Percentiles rank a stretch among this genome's conserved stretches.
phyloP scores from a whole-genome alignment of 2,329 filamentous ascomycete genomes.

The Penicillium sp. region DNA sequence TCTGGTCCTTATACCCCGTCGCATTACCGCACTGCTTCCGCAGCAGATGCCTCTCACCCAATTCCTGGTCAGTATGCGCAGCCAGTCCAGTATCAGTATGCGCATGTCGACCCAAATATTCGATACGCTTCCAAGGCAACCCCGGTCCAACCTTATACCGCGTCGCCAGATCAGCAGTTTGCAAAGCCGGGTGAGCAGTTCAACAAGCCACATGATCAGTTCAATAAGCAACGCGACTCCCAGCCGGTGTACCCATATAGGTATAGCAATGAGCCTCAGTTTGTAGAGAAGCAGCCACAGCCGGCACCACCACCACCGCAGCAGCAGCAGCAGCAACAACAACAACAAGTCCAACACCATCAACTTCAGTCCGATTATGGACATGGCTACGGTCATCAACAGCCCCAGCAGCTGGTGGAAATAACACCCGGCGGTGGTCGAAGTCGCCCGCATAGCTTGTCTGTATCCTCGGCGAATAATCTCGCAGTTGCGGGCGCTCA shows the following conservation, averaged over 20 bases:
- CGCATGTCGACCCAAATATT: constrained; percentile 44
- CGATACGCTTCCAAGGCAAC: constrained; percentile 42
- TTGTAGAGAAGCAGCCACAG: constrained; percentile 12
- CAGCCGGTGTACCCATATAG: constrained; percentile 27
- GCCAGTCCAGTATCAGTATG: constrained; percentile 43
- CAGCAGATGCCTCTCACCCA: constrained; percentile 26
- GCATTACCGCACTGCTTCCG: constrained; percentile 40
- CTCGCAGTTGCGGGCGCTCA: constrained; percentile 41
- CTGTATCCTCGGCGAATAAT: constrained; percentile 45
- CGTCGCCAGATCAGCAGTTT: constrained; percentile 34
- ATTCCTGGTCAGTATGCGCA: constrained; percentile 35
- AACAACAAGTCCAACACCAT: constrained; percentile 7
- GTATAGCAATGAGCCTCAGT: constrained; percentile 29
- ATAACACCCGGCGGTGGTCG: constrained; percentile 38
- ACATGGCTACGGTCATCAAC: constrained; percentile 3
- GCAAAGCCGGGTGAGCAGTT: constrained; percentile 19
- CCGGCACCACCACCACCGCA: not conserved
- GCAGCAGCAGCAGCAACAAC: constrained; percentile 7
- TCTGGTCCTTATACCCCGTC: constrained; percentile 26
- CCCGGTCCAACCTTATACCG: constrained; percentile 30
- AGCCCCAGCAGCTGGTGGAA: constrained; percentile 39
- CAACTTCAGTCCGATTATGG: constrained; percentile 4
- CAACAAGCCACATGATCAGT: constrained; percentile 17
- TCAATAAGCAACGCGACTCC: constrained; percentile 21
- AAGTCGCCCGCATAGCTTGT: constrained; percentile 39